These are phyloP conservation scores for Trichophyton benhamiae DNA, from an alignment of 2,329 filamentous ascomycete species.

Conservation along the genomic window DNA sequence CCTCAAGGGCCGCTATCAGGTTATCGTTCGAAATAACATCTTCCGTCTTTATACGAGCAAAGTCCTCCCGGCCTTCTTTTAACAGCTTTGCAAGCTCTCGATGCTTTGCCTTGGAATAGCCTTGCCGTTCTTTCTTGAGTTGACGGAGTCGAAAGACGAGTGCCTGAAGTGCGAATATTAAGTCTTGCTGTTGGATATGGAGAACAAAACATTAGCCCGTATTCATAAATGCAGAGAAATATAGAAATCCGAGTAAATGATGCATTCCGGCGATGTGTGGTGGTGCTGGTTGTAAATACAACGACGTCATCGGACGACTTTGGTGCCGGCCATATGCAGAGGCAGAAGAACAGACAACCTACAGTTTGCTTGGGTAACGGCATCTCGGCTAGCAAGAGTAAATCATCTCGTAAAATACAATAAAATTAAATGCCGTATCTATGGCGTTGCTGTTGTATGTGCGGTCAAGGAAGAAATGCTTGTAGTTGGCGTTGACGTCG, in stretches of 20 bases:
- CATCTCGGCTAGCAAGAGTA: conserved; percentile 7
- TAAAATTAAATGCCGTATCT: background rate
- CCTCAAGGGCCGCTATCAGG: conserved; percentile 15
- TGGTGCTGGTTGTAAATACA: background rate
- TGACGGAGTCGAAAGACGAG: conserved; percentile 16
- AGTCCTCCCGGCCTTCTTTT: conserved; percentile 15
- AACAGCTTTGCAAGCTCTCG: conserved; percentile 17
- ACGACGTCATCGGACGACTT: background rate
- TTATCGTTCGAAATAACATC: conserved; percentile 17
- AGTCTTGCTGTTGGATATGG: conserved; percentile 10
- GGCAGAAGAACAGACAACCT: background rate
- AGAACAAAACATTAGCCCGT: background rate
- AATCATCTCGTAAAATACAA: background rate
- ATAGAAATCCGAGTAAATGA: background rate
- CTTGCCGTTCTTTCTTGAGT: conserved; percentile 16
- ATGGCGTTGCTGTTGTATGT: background rate
- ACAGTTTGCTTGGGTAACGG: conserved; percentile 15
- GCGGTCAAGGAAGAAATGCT: background rate
- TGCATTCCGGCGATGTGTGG: background rate
- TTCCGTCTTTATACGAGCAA: conserved; percentile 17
- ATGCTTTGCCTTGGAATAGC: conserved; percentile 16
- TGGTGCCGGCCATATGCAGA: background rate
- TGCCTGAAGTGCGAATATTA: conserved; percentile 15
- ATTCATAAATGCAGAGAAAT: background rate
- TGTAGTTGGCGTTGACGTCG: background rate